Conservation (phyloP, 495 filamentous ascomycete species). For the Penicillium cosmopolitanum region DNA sequence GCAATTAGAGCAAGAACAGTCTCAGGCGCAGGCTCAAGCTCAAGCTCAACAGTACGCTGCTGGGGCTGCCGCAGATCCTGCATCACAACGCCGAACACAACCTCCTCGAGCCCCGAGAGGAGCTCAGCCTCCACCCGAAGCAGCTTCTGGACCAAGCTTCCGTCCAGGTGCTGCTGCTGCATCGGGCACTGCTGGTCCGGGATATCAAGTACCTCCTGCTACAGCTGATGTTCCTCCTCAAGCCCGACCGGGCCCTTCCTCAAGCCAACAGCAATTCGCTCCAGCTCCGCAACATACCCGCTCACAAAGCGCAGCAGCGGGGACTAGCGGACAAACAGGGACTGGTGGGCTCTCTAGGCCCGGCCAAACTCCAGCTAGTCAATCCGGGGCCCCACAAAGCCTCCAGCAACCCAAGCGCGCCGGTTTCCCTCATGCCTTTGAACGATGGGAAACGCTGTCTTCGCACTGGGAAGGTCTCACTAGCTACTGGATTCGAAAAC, state of each 20-base stretch:
- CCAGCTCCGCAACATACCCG: slow-evolving; percentile 27
- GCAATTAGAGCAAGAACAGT: slow-evolving; percentile 58
- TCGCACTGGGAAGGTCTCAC: slow-evolving; percentile 98
- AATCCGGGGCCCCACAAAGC: slow-evolving; percentile 42
- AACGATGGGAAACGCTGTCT: slow-evolving; percentile 94
- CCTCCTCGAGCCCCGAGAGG: slow-evolving; percentile 31
- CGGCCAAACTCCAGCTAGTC: slow-evolving; percentile 33
- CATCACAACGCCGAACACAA: slow-evolving; percentile 45
- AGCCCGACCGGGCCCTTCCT: slow-evolving; percentile 22
- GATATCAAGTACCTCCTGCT: slow-evolving; percentile 23
- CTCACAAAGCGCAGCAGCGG: slow-evolving; percentile 35
- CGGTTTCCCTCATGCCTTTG: slow-evolving; percentile 93
- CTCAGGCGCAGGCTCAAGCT: slow-evolving; percentile 25
- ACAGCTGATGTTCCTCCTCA: slow-evolving; percentile 15
- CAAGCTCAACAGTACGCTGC: slow-evolving; percentile 48
- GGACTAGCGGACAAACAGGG: slow-evolving; percentile 22
- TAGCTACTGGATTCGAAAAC: slow-evolving; percentile 91
- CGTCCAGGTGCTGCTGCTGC: slow-evolving; percentile 17
- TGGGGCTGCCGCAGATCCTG: slow-evolving; percentile 60
- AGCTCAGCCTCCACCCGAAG: slow-evolving; percentile 28
- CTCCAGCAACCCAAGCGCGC: slow-evolving; percentile 42
- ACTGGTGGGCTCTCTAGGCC: slow-evolving; percentile 21
- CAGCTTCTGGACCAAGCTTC: slow-evolving; percentile 3
- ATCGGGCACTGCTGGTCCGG: slow-evolving; percentile 17
- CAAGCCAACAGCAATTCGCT: slow-evolving; percentile 36